Evolutionary conservation across 306 rosid genomes (phyloP), one percentile per base, ranked within the genome.

Genomic region (Begonia peltatifolia): DNA sequence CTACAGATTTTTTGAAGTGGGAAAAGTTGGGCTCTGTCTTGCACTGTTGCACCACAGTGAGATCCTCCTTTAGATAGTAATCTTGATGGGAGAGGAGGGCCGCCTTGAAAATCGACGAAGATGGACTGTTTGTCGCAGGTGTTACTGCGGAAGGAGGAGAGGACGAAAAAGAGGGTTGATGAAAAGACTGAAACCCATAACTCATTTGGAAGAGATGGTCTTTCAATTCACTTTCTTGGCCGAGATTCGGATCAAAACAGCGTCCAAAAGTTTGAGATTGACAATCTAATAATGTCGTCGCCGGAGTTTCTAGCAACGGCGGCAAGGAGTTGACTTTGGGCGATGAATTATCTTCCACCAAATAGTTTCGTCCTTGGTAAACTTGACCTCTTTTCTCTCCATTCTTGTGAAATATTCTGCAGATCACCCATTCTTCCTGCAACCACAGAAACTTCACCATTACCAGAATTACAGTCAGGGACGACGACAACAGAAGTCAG

Each of bases 361-460:
- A 43, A 46, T 63, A 48, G 15, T 44, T 35, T 41, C 54, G 63
- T 42, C 70, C 52, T 13, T 64, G 77, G 23, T 67, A 59, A 10
- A 62, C 6, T n/a, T 69, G 53, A 53, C 36, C 62, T 51, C 56
- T 79, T 68, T 77, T 79, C 60, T 77, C 92, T 54, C 67, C 82
- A 6, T 50, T 49, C 74, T 74, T 85, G 65, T 85, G 76, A 75
- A 79, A 67, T 61, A 79, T 82, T 65, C 95, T 79, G 68, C 95
- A 85, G 56, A 82, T 82, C 64, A 85, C 92, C 95, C 95, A 82
- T 63, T 85, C 95, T 63, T 85, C 92, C 95, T 85, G 79, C 55
- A 18, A 23, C 4, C 6, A 0, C 10, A 3, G 16, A 63, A 12
- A 11, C 11, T 2, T 9, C 6, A 22, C 16, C 17, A 11, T 11